A percentile compares a stretch with the other conserved stretches of the same genome.
phyloP scores from a whole-genome alignment of 106 monocot genomes.

The Allium cepa region DNA sequence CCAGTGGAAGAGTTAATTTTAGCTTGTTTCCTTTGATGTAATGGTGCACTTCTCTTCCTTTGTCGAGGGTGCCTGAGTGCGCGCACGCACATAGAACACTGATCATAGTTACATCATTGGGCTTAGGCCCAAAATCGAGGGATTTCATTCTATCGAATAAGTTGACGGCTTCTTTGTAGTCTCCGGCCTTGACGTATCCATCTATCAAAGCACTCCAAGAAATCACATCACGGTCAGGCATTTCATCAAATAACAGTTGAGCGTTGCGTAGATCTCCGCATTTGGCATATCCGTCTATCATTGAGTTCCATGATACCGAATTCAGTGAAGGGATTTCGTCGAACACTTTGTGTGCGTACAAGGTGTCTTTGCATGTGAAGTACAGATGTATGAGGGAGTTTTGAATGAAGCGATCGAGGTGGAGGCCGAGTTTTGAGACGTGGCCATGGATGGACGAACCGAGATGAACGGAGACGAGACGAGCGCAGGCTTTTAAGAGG shows the following conservation, averaged over 20 bases:
- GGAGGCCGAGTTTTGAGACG: slow-evolving; percentile 21
- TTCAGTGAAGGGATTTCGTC: slow-evolving; percentile 37
- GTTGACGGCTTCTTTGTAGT: slow-evolving; percentile 16
- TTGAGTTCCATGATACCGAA: slow-evolving; percentile 51
- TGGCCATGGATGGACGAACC: slow-evolving; percentile 30
- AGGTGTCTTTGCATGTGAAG: slow-evolving; percentile 24
- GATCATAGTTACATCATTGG: slow-evolving; percentile 27
- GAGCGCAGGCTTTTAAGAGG: slow-evolving; percentile 50
- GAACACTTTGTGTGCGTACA: slow-evolving; percentile 32
- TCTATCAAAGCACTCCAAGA: slow-evolving; percentile 47
- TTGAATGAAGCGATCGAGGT: slow-evolving; percentile 27
- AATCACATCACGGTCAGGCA: slow-evolving; percentile 28
- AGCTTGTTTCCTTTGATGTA: slow-evolving; percentile 18
- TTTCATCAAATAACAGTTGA: slow-evolving; percentile 27
- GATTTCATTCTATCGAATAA: slow-evolving; percentile 34
- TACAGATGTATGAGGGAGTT: slow-evolving; percentile 75
- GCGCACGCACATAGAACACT: slow-evolving; percentile 32
- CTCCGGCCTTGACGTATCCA: slow-evolving; percentile 19
- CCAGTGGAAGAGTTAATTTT: slow-evolving; percentile 10
- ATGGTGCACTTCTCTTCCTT: slow-evolving; percentile 51
- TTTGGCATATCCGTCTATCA: slow-evolving; percentile 49
- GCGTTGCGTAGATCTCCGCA: slow-evolving; percentile 40
- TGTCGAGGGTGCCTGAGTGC: slow-evolving; percentile 17
- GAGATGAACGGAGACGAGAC: slow-evolving; percentile 20
- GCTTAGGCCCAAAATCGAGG: slow-evolving; percentile 7